These are phyloP conservation scores for Cystobasidium slooffiae DNA, from an alignment of 1,284 basidiomycete species.

Conservation along the genomic window DNA sequence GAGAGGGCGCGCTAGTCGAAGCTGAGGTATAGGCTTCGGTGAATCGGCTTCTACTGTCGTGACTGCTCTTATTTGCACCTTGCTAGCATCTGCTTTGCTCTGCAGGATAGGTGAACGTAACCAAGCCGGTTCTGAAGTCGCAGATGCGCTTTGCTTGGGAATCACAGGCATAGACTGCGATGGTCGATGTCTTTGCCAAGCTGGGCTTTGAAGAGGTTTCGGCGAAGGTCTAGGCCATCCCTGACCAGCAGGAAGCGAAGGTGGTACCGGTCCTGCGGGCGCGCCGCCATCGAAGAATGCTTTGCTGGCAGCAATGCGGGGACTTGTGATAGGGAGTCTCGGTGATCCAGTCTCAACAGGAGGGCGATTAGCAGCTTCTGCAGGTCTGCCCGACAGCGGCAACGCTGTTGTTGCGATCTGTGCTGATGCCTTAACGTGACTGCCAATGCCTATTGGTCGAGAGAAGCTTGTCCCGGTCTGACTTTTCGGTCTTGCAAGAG, in stretches of 20 bases:
- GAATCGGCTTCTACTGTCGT: neutral
- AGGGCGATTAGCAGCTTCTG: neutral
- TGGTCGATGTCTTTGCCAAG: conserved; percentile 7
- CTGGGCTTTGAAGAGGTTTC: neutral
- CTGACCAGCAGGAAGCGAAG: neutral
- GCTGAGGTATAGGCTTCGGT: neutral
- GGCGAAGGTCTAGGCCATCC: neutral
- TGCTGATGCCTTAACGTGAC: too few species aligned
- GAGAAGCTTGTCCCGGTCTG: too few species aligned
- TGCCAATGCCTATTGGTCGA: too few species aligned
- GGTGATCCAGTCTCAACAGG: neutral
- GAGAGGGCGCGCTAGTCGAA: conserved; percentile 2
- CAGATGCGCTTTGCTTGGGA: neutral
- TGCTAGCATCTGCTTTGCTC: neutral
- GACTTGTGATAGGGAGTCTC: neutral
- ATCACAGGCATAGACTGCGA: conserved; percentile 20
- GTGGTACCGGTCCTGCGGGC: neutral
- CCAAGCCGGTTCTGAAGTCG: conserved; percentile 7
- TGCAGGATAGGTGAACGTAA: conserved; percentile 2
- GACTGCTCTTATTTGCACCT: neutral
- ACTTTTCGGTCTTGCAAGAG: too few species aligned
- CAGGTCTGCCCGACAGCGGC: neutral
- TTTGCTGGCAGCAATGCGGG: conserved; percentile 30
- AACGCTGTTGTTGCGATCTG: too few species aligned
- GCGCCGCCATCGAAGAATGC: conserved; percentile 19